Percentiles rank a stretch among this genome's conserved stretches.
Conservation (phyloP, 306 rosid genomes). For the Fragaria nilgerrensis region DNA sequence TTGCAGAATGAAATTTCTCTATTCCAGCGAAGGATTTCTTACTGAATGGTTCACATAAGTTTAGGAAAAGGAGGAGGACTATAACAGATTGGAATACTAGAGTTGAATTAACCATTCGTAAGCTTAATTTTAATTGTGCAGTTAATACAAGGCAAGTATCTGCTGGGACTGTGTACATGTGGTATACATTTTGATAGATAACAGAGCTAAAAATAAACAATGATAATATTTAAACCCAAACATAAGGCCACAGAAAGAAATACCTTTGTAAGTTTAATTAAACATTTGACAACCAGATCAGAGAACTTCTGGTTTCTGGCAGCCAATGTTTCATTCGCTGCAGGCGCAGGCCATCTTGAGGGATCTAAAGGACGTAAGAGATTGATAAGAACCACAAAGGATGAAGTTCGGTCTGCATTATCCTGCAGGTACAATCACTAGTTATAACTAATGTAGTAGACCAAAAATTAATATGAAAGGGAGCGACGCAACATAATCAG, state of each 20-base stretch:
- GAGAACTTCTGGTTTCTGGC: conserved; percentile 93
- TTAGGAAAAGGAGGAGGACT: neutral
- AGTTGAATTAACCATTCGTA: too few species aligned
- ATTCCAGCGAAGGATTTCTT: neutral
- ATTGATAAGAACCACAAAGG: conserved; percentile 90
- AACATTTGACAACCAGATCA: conserved; percentile 97
- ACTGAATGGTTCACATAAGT: neutral
- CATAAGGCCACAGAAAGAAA: neutral
- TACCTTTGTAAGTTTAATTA: conserved; percentile 99
- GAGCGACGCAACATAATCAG: conserved; percentile 13
- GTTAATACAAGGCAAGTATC: neutral
- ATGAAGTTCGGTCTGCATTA: conserved; percentile 95
- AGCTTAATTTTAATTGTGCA: neutral
- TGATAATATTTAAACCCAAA: neutral
- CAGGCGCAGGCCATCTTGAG: conserved; percentile 93
- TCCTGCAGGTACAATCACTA: conserved; percentile 55
- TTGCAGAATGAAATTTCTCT: neutral
- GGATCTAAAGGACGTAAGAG: conserved; percentile 92
- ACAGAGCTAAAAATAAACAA: neutral
- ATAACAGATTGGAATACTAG: too few species aligned
- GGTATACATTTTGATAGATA: neutral
- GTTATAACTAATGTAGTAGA: conserved; percentile 15
- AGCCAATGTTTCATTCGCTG: conserved; percentile 78
- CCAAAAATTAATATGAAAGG: neutral
- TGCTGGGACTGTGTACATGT: neutral